Evolutionary conservation across 306 rosid genomes (phyloP).

Genomic region (Trifolium repens): DNA sequence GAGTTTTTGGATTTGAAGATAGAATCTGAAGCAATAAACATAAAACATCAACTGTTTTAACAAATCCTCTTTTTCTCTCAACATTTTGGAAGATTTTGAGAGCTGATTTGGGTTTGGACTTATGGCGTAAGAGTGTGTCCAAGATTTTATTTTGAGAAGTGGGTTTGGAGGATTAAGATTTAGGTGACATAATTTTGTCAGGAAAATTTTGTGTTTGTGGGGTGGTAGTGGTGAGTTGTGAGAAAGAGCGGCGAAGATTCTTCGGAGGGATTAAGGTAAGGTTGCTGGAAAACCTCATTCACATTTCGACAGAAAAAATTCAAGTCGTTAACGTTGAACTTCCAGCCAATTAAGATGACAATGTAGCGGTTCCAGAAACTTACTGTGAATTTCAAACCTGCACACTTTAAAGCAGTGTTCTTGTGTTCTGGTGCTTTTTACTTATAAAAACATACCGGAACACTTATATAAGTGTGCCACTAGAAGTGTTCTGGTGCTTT

Average conservation of each 20-base stretch:
- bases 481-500: too few species aligned
- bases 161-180: neutral
- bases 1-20: slow-evolving; percentile 37
- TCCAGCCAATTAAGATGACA: too few species aligned
- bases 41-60: slow-evolving; percentile 46
- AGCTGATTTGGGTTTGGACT: slow-evolving; percentile 54
- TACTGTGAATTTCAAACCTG: too few species aligned
- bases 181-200: slow-evolving; percentile 18
- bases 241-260: slow-evolving; percentile 30
- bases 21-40: slow-evolving; percentile 68
- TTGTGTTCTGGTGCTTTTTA: too few species aligned
- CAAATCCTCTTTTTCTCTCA: slow-evolving; percentile 46
- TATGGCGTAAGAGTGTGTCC: slow-evolving; percentile 54
- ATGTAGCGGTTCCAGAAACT: too few species aligned
- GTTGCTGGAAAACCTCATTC: slow-evolving; percentile 37
- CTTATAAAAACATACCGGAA: too few species aligned
- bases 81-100: slow-evolving; percentile 49
- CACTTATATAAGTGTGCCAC: too few species aligned
- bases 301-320: slow-evolving; percentile 19
- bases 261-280: slow-evolving; percentile 40
- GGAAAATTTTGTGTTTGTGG: slow-evolving; percentile 18
- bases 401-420: too few species aligned
- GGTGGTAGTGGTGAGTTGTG: slow-evolving; percentile 41
- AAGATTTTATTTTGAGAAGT: slow-evolving; percentile 41
- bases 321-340: too few species aligned